phyloP scores from a whole-genome alignment of 805 yeast genomes.

The Suhomyces vadensis region DNA sequence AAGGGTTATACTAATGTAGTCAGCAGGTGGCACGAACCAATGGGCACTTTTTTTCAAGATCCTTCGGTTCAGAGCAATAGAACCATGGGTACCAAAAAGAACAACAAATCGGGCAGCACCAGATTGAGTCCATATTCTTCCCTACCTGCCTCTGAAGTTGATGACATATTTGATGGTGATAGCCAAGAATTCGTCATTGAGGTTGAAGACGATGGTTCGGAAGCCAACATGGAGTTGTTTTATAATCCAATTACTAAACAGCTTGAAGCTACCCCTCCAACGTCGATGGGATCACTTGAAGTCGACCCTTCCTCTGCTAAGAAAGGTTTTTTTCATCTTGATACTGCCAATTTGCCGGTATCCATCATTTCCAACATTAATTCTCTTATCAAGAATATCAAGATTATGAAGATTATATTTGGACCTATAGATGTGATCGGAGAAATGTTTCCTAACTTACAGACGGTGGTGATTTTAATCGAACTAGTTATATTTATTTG shows the following conservation, averaged over 20 bases:
- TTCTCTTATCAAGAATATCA: constrained; percentile 34
- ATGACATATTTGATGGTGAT: constrained; percentile 8
- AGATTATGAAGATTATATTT: constrained; percentile 37
- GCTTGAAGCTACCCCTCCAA: constrained; percentile 29
- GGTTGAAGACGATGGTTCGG: constrained; percentile 25
- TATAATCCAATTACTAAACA: constrained; percentile 35
- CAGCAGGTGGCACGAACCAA: constrained; percentile 34
- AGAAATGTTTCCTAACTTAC: constrained; percentile 36
- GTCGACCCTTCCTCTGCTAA: not conserved
- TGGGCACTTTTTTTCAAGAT: constrained; percentile 12
- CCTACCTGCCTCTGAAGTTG: constrained; percentile 7
- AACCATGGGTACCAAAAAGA: not conserved
- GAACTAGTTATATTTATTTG: constrained; percentile 42
- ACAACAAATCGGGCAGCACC: not conserved
- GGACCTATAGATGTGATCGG: constrained; percentile 43
- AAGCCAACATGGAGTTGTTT: constrained; percentile 28
- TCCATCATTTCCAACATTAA: constrained; percentile 32
- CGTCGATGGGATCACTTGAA: constrained; percentile 13
- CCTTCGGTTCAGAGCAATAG: not conserved
- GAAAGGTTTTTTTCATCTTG: not conserved
- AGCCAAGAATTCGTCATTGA: constrained; percentile 32
- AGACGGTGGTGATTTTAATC: constrained; percentile 40
- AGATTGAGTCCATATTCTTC: not conserved
- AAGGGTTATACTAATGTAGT: constrained; percentile 25
- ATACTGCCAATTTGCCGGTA: constrained; percentile 13